A percentile compares a stretch with the other conserved stretches of the same genome.
These are phyloP conservation scores for Thraustochytrium striatum DNA, from an alignment of 352 stramenopile species.

Conservation along the genomic window DNA sequence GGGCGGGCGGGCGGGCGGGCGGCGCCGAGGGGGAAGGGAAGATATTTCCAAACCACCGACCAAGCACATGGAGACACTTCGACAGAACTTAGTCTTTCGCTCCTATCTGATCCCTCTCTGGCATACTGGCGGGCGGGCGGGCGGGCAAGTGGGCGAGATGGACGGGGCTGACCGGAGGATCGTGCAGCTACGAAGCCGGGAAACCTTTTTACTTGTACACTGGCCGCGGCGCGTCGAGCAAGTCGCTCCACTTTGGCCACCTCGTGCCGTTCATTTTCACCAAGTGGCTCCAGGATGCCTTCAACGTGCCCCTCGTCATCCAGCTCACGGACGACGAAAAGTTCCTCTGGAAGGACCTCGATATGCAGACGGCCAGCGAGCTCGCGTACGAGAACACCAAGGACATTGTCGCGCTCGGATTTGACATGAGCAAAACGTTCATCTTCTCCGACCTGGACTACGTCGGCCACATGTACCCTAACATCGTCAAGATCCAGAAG, in stretches of 20 bases:
- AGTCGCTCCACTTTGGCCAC: conserved; percentile 97
- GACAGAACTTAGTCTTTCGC: conserved; percentile 48
- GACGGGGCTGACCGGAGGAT: conserved; percentile 53
- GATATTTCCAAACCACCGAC: not conserved
- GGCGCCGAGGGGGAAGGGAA: conserved; percentile 52
- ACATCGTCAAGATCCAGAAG: conserved; percentile 99
- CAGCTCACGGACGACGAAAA: conserved; percentile 99
- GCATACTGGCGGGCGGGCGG: not conserved
- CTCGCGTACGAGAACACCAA: conserved; percentile 98
- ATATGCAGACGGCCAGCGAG: conserved; percentile 68
- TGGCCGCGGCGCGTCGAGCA: conserved; percentile 90
- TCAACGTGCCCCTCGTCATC: conserved; percentile 98
- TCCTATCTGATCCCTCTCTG: conserved; percentile 45
- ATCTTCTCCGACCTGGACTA: conserved; percentile 99
- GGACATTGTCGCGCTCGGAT: conserved; percentile 98
- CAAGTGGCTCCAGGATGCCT: conserved; percentile 95
- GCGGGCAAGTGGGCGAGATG: conserved; percentile 50
- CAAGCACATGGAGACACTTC: not conserved
- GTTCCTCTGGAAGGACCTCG: conserved; percentile 94
- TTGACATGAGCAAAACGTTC: conserved; percentile 95
- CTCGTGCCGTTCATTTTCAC: conserved; percentile 99
- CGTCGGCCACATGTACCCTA: conserved; percentile 97
- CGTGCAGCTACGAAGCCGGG: conserved; percentile 80
- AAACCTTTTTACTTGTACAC: conserved; percentile 99
- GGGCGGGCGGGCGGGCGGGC: not conserved